These are phyloP conservation scores for Nephelium lappaceum DNA, from an alignment of 345 rosid species.

Conservation along the genomic window DNA sequence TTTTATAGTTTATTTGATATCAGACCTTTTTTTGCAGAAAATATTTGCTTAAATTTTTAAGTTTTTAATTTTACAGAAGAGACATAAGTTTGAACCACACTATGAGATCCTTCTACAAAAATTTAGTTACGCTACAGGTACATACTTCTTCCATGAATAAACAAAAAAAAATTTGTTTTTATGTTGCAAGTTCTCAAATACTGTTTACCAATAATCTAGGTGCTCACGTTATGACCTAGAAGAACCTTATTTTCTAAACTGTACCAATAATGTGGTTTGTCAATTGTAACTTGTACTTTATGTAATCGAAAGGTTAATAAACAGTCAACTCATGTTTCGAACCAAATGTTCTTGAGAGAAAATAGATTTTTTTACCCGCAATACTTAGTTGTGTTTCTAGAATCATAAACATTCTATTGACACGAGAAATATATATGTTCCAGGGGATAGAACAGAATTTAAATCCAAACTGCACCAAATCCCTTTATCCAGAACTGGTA, in stretches of 20 bases:
- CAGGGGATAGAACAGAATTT: conserved; percentile 75
- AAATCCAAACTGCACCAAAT: conserved; percentile 55
- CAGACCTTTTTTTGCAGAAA: background rate
- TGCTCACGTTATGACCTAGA: too few species aligned
- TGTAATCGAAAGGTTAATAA: too few species aligned
- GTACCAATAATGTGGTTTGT: background rate
- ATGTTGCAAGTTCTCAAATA: background rate
- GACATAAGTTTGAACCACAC: conserved; percentile 65
- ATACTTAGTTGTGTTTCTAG: background rate
- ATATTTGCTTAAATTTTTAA: background rate
- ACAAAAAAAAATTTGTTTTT: too few species aligned
- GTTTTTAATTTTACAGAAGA: conserved; percentile 49
- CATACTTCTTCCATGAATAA: background rate
- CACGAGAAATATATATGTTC: conserved; percentile 15
- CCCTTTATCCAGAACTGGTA: conserved; percentile 69
- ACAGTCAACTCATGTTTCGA: too few species aligned
- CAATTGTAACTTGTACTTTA: too few species aligned
- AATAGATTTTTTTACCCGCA: background rate
- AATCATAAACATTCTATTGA: conserved; percentile 6
- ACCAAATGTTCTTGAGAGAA: background rate
- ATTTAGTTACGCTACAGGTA: conserved; percentile 73
- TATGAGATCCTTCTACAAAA: conserved; percentile 61
- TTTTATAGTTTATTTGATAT: background rate
- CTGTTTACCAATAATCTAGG: too few species aligned
- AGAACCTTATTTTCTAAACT: too few species aligned